Evolutionary conservation across 169 alveolate species (phyloP), one percentile per base, ranked within the genome.

Genomic region (Blepharisma undulans): DNA sequence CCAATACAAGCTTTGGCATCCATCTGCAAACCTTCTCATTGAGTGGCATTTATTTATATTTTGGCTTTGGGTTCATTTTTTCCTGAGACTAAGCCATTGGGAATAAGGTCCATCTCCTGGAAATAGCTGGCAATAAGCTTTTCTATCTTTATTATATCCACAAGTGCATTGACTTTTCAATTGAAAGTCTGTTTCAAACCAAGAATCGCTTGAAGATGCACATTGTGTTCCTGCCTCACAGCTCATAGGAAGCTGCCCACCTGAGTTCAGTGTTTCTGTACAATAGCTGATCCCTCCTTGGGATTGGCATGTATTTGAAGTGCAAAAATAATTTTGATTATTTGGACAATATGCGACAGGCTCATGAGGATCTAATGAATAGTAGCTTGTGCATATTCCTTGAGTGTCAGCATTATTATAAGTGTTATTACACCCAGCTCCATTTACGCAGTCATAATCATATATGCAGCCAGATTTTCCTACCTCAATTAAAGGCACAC

Each of bases 381-480:
- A 66, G 30, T 66, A 71, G 10, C 10, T 25, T 18, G 29, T 30
- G 25, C 90, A 85, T 25, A 71, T 29, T 59, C 90, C 90, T 36
- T 36, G 60, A 36, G 60, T 36, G 3, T 25, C 18, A 78, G 27
- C 12, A 12, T 3, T 32, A 78, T n/a, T 30, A 19, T n/a, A 27
- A 30, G 86, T 78, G 7, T 2, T n/a, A 27, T 27, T n/a, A 30
- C 90, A 85, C 84, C 82, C 84, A 19, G 90, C 90, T 7, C 27
- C 21, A 22, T 85, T 85, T 29, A 5, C 79, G 22, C 90, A 85
- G 36, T 85, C 90, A 59, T 30, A 82, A 29, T 82, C 89, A 22
- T 22, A 6, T n/a, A 34, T 4, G 34, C 89, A 82, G 33, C 76
- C 76, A n/a, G 72, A 6, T 36, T 33, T n/a, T 6, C 89, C 89